Evolutionary conservation across 2,329 filamentous ascomycete species (phyloP).

Genomic region (Sporothrix variecibatus): DNA sequence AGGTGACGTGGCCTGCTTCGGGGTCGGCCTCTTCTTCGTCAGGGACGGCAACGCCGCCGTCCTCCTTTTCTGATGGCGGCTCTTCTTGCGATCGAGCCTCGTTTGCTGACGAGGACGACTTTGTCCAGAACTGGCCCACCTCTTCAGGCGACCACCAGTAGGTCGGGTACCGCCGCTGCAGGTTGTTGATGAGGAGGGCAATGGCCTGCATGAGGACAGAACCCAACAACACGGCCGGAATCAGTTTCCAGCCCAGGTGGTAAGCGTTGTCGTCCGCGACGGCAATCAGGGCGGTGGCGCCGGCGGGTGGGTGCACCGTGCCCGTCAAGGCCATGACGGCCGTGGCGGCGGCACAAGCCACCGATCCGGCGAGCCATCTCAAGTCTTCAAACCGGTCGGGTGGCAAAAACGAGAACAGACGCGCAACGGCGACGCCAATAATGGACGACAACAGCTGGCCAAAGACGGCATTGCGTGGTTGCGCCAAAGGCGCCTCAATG

Average conservation of each 20-base stretch:
- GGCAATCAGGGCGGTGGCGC: conserved; percentile 71
- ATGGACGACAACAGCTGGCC: conserved; percentile 66
- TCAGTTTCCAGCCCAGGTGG: conserved; percentile 66
- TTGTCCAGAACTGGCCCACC: conserved; percentile 33
- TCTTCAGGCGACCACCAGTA: conserved; percentile 68
- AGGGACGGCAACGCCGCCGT: neutral
- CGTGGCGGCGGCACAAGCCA: conserved; percentile 65
- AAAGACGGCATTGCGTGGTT: conserved; percentile 68
- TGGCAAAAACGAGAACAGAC: conserved; percentile 60
- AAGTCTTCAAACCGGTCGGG: conserved; percentile 49
- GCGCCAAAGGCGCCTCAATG: conserved; percentile 70
- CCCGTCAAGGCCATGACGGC: conserved; percentile 69
- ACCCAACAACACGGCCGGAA: conserved; percentile 64
- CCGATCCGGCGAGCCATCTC: conserved; percentile 64
- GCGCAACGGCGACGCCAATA: conserved; percentile 62
- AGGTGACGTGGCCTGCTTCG: conserved; percentile 1
- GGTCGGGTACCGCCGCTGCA: conserved; percentile 64
- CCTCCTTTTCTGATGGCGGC: neutral
- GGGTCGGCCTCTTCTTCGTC: neutral
- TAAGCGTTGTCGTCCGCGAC: conserved; percentile 59
- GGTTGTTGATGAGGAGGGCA: conserved; percentile 68
- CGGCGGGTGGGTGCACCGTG: conserved; percentile 73
- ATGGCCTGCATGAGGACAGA: conserved; percentile 61
- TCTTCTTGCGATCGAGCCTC: neutral
- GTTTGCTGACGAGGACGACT: conserved; percentile 26